phyloP scores from a whole-genome alignment of 495 filamentous ascomycete species.

The Sabuloglossum arenarium region DNA sequence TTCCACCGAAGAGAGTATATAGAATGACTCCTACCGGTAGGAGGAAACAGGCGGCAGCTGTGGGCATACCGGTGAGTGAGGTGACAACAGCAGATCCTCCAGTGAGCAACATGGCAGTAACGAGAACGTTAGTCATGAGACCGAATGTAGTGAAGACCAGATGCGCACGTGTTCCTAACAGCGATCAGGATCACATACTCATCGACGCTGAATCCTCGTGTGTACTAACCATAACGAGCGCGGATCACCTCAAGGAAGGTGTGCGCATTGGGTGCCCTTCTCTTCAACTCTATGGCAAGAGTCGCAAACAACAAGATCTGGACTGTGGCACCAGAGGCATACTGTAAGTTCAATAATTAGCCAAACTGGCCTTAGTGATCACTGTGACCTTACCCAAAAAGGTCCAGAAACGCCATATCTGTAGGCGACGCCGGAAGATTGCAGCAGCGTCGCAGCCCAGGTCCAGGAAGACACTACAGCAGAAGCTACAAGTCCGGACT shows the following conservation, averaged over 20 bases:
- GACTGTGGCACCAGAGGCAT: constrained; percentile 38
- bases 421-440: constrained; percentile 74
- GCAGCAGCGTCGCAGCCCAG: constrained; percentile 68
- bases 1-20: constrained; percentile 50
- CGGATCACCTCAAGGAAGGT: constrained; percentile 33
- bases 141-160: constrained; percentile 28
- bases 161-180: constrained; percentile 61
- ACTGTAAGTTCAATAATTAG: neutral
- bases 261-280: constrained; percentile 35
- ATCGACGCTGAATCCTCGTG: neutral
- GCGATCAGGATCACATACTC: neutral
- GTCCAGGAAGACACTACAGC: constrained; percentile 98
- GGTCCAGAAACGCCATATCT: constrained; percentile 82
- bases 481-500: constrained; percentile 79
- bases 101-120: constrained; percentile 83
- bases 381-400: constrained; percentile 52
- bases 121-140: constrained; percentile 34
- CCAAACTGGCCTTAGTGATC: constrained; percentile 12
- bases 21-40: constrained; percentile 46
- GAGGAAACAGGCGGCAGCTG: constrained; percentile 76
- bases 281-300: constrained; percentile 81
- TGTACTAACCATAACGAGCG: constrained; percentile 30
- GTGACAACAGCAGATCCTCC: constrained; percentile 77
- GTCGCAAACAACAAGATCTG: constrained; percentile 83
- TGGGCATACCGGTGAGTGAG: constrained; percentile 68